Percentiles rank a stretch among this genome's conserved stretches.
Evolutionary conservation across 768 basidiomycete genomes (phyloP).

Genomic region (Harrya chromipes): DNA sequence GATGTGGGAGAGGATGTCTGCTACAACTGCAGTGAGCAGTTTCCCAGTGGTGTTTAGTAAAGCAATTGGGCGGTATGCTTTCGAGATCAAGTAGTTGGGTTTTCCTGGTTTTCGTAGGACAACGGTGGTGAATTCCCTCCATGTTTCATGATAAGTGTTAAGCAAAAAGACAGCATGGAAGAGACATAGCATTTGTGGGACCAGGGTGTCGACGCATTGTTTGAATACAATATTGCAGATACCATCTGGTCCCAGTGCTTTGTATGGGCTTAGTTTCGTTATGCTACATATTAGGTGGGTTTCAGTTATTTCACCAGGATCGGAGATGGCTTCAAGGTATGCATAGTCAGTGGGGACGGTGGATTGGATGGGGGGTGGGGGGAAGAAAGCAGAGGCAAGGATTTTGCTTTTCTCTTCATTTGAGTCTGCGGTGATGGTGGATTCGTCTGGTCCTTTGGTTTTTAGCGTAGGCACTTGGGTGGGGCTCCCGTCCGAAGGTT

Average conservation of each 20-base stretch:
- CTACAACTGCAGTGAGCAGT: conserved; percentile 21
- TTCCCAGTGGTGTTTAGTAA: conserved; percentile 34
- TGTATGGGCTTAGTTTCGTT: neutral
- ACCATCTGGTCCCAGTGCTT: too few species aligned
- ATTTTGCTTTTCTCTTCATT: too few species aligned
- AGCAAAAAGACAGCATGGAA: too few species aligned
- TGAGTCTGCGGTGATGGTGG: neutral
- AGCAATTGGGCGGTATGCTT: conserved; percentile 37
- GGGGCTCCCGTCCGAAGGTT: neutral
- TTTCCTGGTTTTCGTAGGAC: conserved; percentile 37
- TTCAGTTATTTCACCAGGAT: neutral
- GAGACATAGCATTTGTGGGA: too few species aligned
- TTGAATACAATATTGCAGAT: too few species aligned
- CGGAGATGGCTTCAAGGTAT: neutral
- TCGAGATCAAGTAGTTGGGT: conserved; percentile 26
- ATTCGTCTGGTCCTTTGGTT: neutral
- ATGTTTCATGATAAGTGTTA: too few species aligned
- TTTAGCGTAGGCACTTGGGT: neutral
- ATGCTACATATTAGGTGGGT: neutral
- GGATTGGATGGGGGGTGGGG: neutral
- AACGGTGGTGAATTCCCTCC: conserved; percentile 21
- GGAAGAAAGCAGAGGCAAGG: neutral
- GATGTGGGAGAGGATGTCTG: conserved; percentile 23
- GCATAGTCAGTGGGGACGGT: neutral
- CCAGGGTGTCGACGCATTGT: too few species aligned